These are phyloP conservation scores for Corchorus olitorius DNA, from an alignment of 345 rosid species.

Conservation along the genomic window DNA sequence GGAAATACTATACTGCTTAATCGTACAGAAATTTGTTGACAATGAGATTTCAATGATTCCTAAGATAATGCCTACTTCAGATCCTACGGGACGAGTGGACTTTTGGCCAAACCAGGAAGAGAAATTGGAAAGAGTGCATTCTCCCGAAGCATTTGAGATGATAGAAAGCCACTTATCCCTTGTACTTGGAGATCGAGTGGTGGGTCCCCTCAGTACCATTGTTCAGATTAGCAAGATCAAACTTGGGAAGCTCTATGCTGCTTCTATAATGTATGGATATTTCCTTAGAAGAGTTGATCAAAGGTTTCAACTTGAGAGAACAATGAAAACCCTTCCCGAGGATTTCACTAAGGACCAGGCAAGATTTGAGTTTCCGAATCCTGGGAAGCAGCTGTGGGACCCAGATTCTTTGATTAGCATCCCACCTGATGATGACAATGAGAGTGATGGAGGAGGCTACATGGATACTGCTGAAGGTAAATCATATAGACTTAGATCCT, in stretches of 20 bases:
- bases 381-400: constrained; percentile 65
- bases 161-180: constrained; percentile 82
- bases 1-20: constrained; percentile 84
- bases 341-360: constrained; percentile 44
- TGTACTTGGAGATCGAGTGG: constrained; percentile 70
- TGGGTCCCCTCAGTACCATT: constrained; percentile 71
- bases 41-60: constrained; percentile 77
- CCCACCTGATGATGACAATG: constrained; percentile 45
- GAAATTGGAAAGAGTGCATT: constrained; percentile 83
- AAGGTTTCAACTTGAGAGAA: constrained; percentile 84
- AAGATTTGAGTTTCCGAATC: constrained; percentile 46
- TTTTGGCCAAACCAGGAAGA: constrained; percentile 94
- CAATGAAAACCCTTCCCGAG: constrained; percentile 80
- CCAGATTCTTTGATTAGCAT: constrained; percentile 69
- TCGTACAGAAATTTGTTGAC: constrained; percentile 73
- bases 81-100: constrained; percentile 79
- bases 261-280: constrained; percentile 89
- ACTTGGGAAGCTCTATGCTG: constrained; percentile 89
- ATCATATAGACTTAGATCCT: constrained; percentile 63
- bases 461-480: constrained; percentile 39
- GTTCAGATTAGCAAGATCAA: constrained; percentile 85
- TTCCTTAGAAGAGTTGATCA: constrained; percentile 91
- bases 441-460: constrained; percentile 27
- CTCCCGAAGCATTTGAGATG: constrained; percentile 93
- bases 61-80: constrained; percentile 60